Evolutionary conservation across 2,329 filamentous ascomycete species (phyloP), one percentile per base, ranked within the genome.

Genomic region (Aspergillus piperis): DNA sequence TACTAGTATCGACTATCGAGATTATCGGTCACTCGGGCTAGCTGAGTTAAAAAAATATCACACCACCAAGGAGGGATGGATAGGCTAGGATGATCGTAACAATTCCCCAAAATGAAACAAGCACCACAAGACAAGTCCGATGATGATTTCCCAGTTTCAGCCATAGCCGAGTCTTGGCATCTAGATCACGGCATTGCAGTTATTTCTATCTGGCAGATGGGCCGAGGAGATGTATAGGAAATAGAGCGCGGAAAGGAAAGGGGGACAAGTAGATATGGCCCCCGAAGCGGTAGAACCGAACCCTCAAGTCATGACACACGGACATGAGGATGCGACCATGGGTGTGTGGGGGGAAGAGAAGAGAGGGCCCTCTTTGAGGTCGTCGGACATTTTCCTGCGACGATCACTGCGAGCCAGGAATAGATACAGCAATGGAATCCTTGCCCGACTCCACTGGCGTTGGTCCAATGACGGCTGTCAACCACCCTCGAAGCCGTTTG

Each of bases 401-500:
- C 62, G 65, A 67, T 67, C 62, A 66, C 59, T 64, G 60, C 58
- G 57, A 38, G 51, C 62, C 62, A 59, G 62, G 60, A 63, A 63
- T 62, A 67, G 65, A 64, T 57, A 52, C 47, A 64, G 58, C 54
- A 58, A 52, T 57, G 48, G 56, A 49, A 65, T 64, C 62, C 59
- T 59, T 64, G 56, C 23, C 53, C 21, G 47, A 21, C 47, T 50
- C 61, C 58, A 56, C 55, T 32, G 59, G 15, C 15, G n/a, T 38
- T 50, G 32, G 50, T 49, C 62, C 64, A 64, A 63, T 64, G 25
- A 38, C 15, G 21, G 17, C 32, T 50, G 32, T 41, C 41, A 23
- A n/a, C 51, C 51, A 25, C 48, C 59, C 21, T 25, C 21, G 55
- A 25, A 19, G 19, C 62, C 64, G 38, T 55, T 59, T 52, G 38